Percentiles rank a stretch among this genome's conserved stretches.
Conservation (phyloP, 2,329 filamentous ascomycete genomes). For the Aschersonia sp. region DNA sequence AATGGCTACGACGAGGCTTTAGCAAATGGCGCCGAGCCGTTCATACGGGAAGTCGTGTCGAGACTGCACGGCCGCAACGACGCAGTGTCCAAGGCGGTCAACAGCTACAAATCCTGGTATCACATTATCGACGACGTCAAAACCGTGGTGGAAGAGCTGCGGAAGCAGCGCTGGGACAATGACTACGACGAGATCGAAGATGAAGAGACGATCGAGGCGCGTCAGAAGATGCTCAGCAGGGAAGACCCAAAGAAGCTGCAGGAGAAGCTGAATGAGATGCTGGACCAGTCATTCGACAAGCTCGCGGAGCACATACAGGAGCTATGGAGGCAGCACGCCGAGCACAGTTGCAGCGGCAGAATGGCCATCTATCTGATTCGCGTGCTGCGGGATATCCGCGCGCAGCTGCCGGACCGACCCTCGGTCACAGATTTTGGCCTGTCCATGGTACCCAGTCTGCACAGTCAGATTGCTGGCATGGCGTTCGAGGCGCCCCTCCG, state of each 20-base stretch:
- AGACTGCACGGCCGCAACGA: slow-evolving; percentile 60
- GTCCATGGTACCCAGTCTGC: slow-evolving; percentile 46
- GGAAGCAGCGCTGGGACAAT: slow-evolving; percentile 59
- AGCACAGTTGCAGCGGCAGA: slow-evolving; percentile 31
- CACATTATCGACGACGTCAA: slow-evolving; percentile 54
- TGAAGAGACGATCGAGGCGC: slow-evolving; percentile 51
- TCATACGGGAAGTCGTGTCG: slow-evolving; percentile 55
- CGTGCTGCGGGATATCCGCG: slow-evolving; percentile 58
- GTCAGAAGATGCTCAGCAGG: slow-evolving; percentile 53
- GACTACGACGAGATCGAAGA: slow-evolving; percentile 61
- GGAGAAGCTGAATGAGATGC: slow-evolving; percentile 38
- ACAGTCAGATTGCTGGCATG: slow-evolving; percentile 41
- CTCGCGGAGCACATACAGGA: slow-evolving; percentile 40
- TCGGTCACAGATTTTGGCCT: slow-evolving; percentile 41
- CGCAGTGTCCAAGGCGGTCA: slow-evolving; percentile 44
- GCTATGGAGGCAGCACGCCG: slow-evolving; percentile 32
- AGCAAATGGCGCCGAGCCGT: slow-evolving; percentile 46
- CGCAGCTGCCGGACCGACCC: slow-evolving; percentile 41
- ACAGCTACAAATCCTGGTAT: slow-evolving; percentile 58
- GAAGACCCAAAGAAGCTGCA: slow-evolving; percentile 55
- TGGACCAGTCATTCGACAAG: slow-evolving; percentile 40
- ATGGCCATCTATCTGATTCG: slow-evolving; percentile 56
- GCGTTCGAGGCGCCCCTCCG: slow-evolving; percentile 35
- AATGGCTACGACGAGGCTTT: slow-evolving; percentile 51
- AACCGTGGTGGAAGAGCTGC: slow-evolving; percentile 48